A percentile compares a stretch with the other conserved stretches of the same genome.
Conservation (phyloP, 139 green algal genomes). For the Tetraselmis chui region DNA sequence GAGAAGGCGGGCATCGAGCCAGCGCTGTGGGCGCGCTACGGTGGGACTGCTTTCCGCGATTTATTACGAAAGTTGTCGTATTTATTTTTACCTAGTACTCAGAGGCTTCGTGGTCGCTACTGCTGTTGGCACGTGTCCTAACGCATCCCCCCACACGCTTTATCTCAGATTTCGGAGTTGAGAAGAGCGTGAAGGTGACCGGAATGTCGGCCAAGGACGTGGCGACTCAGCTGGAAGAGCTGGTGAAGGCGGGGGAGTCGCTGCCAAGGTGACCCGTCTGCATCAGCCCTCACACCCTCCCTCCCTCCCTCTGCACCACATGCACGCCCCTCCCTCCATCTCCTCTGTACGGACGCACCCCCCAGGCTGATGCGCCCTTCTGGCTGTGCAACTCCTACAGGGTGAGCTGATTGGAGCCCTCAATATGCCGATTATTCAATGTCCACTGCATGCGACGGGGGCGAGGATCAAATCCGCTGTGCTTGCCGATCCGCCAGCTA, state of each 20-base stretch:
- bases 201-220: slow-evolving; percentile 36
- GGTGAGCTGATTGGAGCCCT: too few relatives aligned
- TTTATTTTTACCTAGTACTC: background rate
- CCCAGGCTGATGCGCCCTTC: too few relatives aligned
- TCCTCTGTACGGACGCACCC: too few relatives aligned
- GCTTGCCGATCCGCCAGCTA: too few relatives aligned
- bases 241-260: slow-evolving; percentile 37
- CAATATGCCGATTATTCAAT: too few relatives aligned
- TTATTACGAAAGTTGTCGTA: slow-evolving; percentile 1
- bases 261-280: slow-evolving; percentile 21
- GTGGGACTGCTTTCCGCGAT: slow-evolving; percentile 31
- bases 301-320: too few relatives aligned
- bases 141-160: background rate
- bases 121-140: background rate
- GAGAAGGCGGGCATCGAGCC: slow-evolving; percentile 65
- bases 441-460: too few relatives aligned
- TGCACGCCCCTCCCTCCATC: too few relatives aligned
- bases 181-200: slow-evolving; percentile 58
- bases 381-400: too few relatives aligned
- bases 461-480: too few relatives aligned
- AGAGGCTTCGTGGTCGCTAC: background rate
- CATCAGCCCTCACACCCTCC: too few relatives aligned
- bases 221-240: slow-evolving; percentile 48
- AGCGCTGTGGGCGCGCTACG: slow-evolving; percentile 69
- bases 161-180: slow-evolving; percentile 61